phyloP scores from a whole-genome alignment of 148 eudicot species.

The Dianthus caryophyllus region DNA sequence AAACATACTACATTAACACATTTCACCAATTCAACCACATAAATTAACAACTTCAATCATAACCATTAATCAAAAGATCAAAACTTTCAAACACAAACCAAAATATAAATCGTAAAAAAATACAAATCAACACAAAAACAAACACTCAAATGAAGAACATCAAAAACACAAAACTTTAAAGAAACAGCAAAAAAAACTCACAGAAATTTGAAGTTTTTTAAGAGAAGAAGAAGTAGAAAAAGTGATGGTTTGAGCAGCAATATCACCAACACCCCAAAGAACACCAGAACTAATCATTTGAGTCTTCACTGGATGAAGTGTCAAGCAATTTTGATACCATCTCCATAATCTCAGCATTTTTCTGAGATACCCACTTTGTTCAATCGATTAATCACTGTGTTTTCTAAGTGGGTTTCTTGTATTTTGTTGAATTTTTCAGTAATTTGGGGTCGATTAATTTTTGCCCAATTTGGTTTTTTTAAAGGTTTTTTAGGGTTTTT shows the following conservation, averaged over 20 bases:
- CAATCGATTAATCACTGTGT: background rate
- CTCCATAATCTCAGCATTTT: slow-evolving; percentile 75
- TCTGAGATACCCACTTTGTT: background rate
- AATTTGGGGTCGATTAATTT: background rate
- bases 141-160: too few species aligned
- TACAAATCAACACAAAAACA: too few species aligned
- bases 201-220: slow-evolving; percentile 24
- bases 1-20: background rate
- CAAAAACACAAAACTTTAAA: too few species aligned
- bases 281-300: slow-evolving; percentile 88
- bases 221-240: slow-evolving; percentile 41
- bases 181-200: background rate
- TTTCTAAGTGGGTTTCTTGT: slow-evolving; percentile 9
- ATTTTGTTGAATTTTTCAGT: background rate
- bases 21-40: background rate
- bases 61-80: background rate
- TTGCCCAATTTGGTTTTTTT: too few species aligned
- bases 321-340: slow-evolving; percentile 86
- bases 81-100: too few species aligned
- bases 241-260: slow-evolving; percentile 82
- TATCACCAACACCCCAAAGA: slow-evolving; percentile 89
- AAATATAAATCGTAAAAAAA: too few species aligned
- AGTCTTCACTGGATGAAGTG: slow-evolving; percentile 79
- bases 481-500: background rate
- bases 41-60: background rate